Conservation (phyloP, 2,329 filamentous ascomycete genomes). For the Curvularia hawaiiensis region DNA sequence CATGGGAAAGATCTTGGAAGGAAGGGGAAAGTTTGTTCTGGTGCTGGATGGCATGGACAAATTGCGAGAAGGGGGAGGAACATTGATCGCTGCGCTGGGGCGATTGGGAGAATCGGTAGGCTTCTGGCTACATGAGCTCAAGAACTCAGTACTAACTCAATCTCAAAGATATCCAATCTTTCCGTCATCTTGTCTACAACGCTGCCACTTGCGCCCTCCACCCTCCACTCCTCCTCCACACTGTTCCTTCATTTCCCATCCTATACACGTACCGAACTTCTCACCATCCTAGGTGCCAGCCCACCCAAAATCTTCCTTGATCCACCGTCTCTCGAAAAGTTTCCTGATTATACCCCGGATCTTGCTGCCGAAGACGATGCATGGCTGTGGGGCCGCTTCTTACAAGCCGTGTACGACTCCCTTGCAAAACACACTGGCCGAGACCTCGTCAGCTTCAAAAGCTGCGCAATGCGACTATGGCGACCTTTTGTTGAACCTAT, state of each 20-base stretch:
- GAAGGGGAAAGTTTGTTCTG: constrained; percentile 70
- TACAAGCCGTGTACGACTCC: constrained; percentile 84
- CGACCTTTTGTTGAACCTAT: constrained; percentile 82
- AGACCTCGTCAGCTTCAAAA: constrained; percentile 74
- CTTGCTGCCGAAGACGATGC: constrained; percentile 62
- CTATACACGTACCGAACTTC: constrained; percentile 80
- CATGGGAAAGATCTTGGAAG: constrained; percentile 67
- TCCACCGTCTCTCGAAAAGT: constrained; percentile 48
- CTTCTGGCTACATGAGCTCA: constrained; percentile 17
- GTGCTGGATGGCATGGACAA: constrained; percentile 88
- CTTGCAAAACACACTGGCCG: constrained; percentile 80
- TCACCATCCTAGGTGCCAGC: constrained; percentile 69
- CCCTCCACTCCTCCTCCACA: constrained; percentile 71
- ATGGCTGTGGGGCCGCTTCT: constrained; percentile 81
- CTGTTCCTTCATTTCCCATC: constrained; percentile 83
- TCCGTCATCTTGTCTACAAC: constrained; percentile 79
- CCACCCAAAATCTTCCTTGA: constrained; percentile 55
- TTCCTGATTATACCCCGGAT: constrained; percentile 52
- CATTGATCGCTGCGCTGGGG: constrained; percentile 79
- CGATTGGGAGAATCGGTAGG: constrained; percentile 80
- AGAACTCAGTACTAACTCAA: constrained; percentile 11
- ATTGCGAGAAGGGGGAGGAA: constrained; percentile 79
- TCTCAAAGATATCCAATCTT: constrained; percentile 73
- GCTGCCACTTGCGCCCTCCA: constrained; percentile 66
- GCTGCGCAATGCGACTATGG: constrained; percentile 79